Evolutionary conservation across 768 basidiomycete species (phyloP).

Genomic region (Leccinum disarticulatum): DNA sequence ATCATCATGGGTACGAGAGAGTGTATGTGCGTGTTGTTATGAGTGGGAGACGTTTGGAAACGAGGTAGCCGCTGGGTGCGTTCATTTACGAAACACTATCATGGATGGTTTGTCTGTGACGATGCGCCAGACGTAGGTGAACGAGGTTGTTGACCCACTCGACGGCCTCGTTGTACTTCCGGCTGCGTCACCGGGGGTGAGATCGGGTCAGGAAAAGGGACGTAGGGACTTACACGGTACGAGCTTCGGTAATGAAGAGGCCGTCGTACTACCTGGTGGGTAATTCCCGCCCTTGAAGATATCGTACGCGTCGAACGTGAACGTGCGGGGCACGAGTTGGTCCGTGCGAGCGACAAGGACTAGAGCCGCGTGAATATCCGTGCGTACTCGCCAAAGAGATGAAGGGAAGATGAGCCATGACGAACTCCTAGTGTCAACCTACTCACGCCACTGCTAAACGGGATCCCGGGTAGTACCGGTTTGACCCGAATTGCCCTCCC

Average conservation of each 20-base stretch:
- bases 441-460: too few relatives aligned
- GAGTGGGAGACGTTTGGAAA: too few relatives aligned
- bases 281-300: constrained; percentile 73
- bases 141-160: constrained; percentile 74
- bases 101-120: too few relatives aligned
- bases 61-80: too few relatives aligned
- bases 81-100: too few relatives aligned
- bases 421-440: too few relatives aligned
- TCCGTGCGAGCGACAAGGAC: constrained; percentile 30
- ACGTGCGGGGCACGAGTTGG: constrained; percentile 5
- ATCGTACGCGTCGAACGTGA: constrained; percentile 65
- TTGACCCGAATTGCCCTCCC: too few relatives aligned
- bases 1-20: too few relatives aligned
- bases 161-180: constrained; percentile 69
- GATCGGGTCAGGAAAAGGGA: not conserved
- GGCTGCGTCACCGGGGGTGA: constrained; percentile 39
- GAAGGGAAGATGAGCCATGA: too few relatives aligned
- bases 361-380: constrained; percentile 41
- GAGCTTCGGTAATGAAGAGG: constrained; percentile 83
- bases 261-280: constrained; percentile 66
- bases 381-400: constrained; percentile 50
- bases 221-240: constrained; percentile 48
- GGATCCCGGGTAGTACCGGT: too few relatives aligned
- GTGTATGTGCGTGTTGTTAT: too few relatives aligned
- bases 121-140: constrained; percentile 24